Percentiles rank a stretch among this genome's conserved stretches.
Evolutionary conservation across 768 basidiomycete genomes (phyloP).

Genomic region (Solioccasus polychromus): DNA sequence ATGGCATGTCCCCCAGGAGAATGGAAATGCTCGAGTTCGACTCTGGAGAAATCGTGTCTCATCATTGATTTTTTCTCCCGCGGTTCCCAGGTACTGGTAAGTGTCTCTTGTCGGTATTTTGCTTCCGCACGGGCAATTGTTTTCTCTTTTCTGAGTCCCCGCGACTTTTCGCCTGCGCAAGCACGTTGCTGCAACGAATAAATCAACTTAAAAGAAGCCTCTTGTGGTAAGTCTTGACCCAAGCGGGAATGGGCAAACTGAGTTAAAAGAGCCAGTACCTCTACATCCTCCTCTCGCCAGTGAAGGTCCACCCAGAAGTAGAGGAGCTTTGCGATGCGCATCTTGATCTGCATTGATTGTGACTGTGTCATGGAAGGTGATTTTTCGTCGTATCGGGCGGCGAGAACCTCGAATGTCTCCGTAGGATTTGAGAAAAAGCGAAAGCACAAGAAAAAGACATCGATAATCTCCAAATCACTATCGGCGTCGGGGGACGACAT

Average conservation of each 20-base stretch:
- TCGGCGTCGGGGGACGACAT: slow-evolving; percentile 42
- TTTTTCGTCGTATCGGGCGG: slow-evolving; percentile 48
- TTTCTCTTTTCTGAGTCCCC: slow-evolving; percentile 26
- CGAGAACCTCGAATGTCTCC: slow-evolving; percentile 42
- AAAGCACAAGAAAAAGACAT: slow-evolving; percentile 69
- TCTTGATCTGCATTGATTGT: slow-evolving; percentile 48
- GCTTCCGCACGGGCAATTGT: slow-evolving; percentile 22
- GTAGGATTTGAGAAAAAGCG: slow-evolving; percentile 59
- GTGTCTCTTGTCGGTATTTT: slow-evolving; percentile 15
- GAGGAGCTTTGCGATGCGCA: slow-evolving; percentile 58
- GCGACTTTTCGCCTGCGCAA: slow-evolving; percentile 18
- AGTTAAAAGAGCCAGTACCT: slow-evolving; percentile 29
- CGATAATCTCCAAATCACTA: slow-evolving; percentile 41
- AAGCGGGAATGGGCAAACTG: slow-evolving; percentile 33
- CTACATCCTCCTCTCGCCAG: slow-evolving; percentile 55
- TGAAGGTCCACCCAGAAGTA: slow-evolving; percentile 70
- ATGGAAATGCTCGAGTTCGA: slow-evolving; percentile 36
- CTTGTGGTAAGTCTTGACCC: slow-evolving; percentile 26
- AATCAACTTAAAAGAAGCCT: slow-evolving; percentile 27
- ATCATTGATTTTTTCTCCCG: slow-evolving; percentile 29
- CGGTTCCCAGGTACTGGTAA: slow-evolving; percentile 26
- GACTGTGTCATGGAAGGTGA: slow-evolving; percentile 34
- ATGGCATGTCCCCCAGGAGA: slow-evolving; percentile 37
- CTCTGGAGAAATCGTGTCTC: slow-evolving; percentile 22
- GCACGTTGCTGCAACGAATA: slow-evolving; percentile 30